Evolutionary conservation across 2,329 filamentous ascomycete genomes (phyloP), one percentile per base, ranked within the genome.

Genomic region (Teratosphaeria gauchensis): DNA sequence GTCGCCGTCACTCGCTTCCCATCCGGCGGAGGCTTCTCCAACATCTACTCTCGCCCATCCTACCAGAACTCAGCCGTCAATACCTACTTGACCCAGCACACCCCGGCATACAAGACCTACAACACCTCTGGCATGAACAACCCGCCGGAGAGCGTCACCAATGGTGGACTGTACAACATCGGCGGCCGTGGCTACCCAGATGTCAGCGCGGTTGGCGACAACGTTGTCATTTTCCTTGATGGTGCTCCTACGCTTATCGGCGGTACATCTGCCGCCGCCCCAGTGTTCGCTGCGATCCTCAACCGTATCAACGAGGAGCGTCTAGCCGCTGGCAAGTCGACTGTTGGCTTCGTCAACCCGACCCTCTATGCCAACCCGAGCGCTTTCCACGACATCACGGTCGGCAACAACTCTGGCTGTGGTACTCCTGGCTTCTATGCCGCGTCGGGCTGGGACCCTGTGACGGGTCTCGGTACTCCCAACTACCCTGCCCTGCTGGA

Each of bases 221-320:
- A 67, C 14, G 24, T 65, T 2, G 57, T 62, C 16, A 63, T 57
- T 14, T 63, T 57, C 67, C 76, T 8, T 72, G 74, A 6, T 62
- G 75, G 75, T 30, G 64, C 66, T 2, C 74, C 76, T 32, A 62
- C 61, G 0, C 68, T 75, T 14, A 71, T 75, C 0, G 78, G 73
- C 42, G 81, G 80, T 2, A 83, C 81, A 0, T 78, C 75, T 57
- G 77, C 78, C 4, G 73, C 75, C 1, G 66, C 76, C 28, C 80
- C 80, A 0, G 74, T 79, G 1, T 78, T 77, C 64, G 78, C 73
- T 0, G 66, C 75, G 0, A 72, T 80, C 33, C 65, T 82, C 51
- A 81, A 75, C 1, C 64, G 78, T 14, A 64, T 76, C 58, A 76
- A 76, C 51, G 71, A 74, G 57, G 73, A 69, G 52, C 63, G 72